These are phyloP conservation scores for Amesomyces nigricolor DNA, from an alignment of 2,329 filamentous ascomycete species.

Conservation along the genomic window DNA sequence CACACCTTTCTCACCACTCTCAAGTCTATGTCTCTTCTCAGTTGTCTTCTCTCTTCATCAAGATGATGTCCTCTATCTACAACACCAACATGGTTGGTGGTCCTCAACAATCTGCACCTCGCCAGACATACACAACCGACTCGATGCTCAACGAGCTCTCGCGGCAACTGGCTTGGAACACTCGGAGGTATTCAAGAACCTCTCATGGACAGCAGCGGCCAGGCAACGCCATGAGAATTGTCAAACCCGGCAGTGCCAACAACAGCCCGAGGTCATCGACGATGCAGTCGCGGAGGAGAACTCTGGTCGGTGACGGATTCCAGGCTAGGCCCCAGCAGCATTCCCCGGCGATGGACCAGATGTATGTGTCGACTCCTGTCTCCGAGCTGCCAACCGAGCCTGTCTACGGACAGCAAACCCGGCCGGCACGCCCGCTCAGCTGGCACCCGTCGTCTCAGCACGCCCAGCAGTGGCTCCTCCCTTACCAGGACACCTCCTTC, in stretches of 20 bases:
- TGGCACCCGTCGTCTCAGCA: constrained; percentile 65
- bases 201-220: constrained; percentile 44
- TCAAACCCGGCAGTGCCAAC: constrained; percentile 61
- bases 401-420: constrained; percentile 32
- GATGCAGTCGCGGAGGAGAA: constrained; percentile 48
- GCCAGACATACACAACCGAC: constrained; percentile 36
- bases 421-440: constrained; percentile 58
- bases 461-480: constrained; percentile 33
- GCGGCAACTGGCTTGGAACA: constrained; percentile 45
- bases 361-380: constrained; percentile 34
- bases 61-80: constrained; percentile 30
- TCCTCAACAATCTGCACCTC: constrained; percentile 17
- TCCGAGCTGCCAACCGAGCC: constrained; percentile 30
- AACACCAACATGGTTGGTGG: constrained; percentile 30
- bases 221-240: constrained; percentile 51
- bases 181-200: constrained; percentile 44
- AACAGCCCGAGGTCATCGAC: constrained; percentile 59
- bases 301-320: constrained; percentile 42
- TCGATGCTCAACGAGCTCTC: constrained; percentile 47
- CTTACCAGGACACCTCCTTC: constrained; percentile 35
- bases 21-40: constrained; percentile 4
- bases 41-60: constrained; percentile 28
- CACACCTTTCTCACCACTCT: background rate
- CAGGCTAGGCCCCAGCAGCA: constrained; percentile 38
- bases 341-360: constrained; percentile 39